phyloP scores from a whole-genome alignment of 805 yeast species.

The Cyberlindnera mrakii region DNA sequence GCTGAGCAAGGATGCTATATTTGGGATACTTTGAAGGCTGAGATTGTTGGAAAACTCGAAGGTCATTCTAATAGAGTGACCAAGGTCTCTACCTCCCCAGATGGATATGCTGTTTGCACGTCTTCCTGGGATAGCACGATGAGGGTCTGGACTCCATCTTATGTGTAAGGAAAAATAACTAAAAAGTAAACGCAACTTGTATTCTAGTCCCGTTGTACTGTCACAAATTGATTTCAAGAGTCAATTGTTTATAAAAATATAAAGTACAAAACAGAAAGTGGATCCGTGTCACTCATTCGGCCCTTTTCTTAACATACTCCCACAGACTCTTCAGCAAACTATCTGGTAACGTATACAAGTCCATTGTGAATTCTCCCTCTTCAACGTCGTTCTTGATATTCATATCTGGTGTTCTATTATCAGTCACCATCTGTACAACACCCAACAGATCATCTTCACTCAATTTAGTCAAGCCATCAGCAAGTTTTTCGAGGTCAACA shows the following conservation, averaged over 20 bases:
- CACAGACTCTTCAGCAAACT: slow-evolving; percentile 83
- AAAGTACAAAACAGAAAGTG: neutral
- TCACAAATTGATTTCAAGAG: too few species aligned
- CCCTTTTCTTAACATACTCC: slow-evolving; percentile 85
- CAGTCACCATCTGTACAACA: slow-evolving; percentile 96
- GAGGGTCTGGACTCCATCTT: slow-evolving; percentile 52
- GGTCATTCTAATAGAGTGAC: slow-evolving; percentile 61
- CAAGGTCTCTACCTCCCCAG: slow-evolving; percentile 59
- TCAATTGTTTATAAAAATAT: neutral
- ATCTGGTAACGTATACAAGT: slow-evolving; percentile 88
- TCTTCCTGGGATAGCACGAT: slow-evolving; percentile 78
- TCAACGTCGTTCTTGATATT: slow-evolving; percentile 92
- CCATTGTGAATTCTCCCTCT: slow-evolving; percentile 96
- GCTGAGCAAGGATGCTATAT: slow-evolving; percentile 68
- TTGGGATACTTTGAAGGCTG: slow-evolving; percentile 71
- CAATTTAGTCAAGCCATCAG: slow-evolving; percentile 81
- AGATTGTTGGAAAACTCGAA: slow-evolving; percentile 57
- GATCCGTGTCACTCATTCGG: slow-evolving; percentile 18
- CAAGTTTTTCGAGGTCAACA: slow-evolving; percentile 84
- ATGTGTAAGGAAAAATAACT: slow-evolving; percentile 6
- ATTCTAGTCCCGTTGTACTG: neutral
- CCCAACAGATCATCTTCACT: slow-evolving; percentile 90
- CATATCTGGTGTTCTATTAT: slow-evolving; percentile 92
- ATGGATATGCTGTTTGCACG: slow-evolving; percentile 73
- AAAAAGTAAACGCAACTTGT: neutral